phyloP scores from a whole-genome alignment of 129 eudicot species.

The Calendula officinalis region DNA sequence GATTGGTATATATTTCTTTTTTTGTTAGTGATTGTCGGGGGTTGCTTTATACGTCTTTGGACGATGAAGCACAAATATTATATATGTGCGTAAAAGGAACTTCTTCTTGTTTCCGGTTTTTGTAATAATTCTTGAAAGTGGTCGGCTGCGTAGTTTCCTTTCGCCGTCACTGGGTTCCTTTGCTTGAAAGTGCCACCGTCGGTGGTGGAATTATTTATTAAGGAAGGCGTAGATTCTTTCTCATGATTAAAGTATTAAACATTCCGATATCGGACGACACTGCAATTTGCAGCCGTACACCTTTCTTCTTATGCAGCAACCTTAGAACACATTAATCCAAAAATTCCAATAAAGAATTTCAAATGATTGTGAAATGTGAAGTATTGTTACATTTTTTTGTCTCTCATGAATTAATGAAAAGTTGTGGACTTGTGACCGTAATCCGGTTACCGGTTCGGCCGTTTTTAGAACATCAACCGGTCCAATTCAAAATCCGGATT shows the following conservation, averaged over 20 bases:
- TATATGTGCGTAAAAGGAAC: not conserved
- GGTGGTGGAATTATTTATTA: not conserved
- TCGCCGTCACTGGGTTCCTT: slow-evolving; percentile 11
- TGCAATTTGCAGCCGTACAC: slow-evolving; percentile 8
- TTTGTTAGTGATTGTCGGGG: no score
- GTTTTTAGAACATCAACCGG: no score
- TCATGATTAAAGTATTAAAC: not conserved
- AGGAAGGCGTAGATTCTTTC: slow-evolving; percentile 6
- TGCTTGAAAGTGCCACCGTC: slow-evolving; percentile 16
- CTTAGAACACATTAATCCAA: not conserved
- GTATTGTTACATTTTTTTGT: no score
- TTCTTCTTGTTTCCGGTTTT: not conserved
- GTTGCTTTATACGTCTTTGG: no score
- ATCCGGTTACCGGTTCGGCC: no score
- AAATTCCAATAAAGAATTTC: not conserved
- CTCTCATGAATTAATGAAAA: no score
- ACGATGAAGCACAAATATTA: no score
- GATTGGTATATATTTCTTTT: no score
- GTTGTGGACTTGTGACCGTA: no score
- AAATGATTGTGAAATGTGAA: not conserved
- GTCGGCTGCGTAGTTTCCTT: slow-evolving; percentile 18
- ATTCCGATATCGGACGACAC: slow-evolving; percentile 5
- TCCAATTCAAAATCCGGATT: no score
- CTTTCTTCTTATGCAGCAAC: not conserved
- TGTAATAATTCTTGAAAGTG: not conserved